A percentile compares a stretch with the other conserved stretches of the same genome.
Evolutionary conservation across 2,329 filamentous ascomycete genomes (phyloP).

Genomic region (Ophiostoma fasciatum): DNA sequence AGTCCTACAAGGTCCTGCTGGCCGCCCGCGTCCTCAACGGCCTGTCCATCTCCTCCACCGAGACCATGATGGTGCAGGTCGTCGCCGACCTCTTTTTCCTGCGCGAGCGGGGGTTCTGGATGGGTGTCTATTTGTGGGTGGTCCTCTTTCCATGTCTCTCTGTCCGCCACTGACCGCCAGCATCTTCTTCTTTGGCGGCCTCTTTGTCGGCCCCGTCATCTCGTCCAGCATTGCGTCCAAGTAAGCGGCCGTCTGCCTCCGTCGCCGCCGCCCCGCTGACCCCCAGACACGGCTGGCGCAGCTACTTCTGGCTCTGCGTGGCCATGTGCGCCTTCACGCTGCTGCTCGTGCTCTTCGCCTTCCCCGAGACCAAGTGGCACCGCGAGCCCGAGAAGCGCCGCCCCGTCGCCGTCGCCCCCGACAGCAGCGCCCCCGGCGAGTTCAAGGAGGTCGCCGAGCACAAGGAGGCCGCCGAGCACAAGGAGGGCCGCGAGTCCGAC

Average conservation of each 20-base stretch:
- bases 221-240: slow-evolving; percentile 6
- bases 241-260: slow-evolving; percentile 10
- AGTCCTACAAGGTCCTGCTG: slow-evolving; percentile 43
- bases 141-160: neutral
- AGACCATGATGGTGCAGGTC: slow-evolving; percentile 43
- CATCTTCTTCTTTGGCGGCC: slow-evolving; percentile 11
- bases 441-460: neutral
- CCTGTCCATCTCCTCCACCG: slow-evolving; percentile 41
- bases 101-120: slow-evolving; percentile 40
- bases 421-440: neutral
- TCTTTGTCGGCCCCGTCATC: slow-evolving; percentile 11
- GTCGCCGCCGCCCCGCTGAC: no score
- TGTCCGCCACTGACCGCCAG: no score
- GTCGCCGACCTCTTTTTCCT: slow-evolving; percentile 51
- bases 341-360: slow-evolving; percentile 38
- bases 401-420: slow-evolving; percentile 12
- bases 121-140: slow-evolving; percentile 8
- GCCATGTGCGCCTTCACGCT: slow-evolving; percentile 32
- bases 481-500: neutral
- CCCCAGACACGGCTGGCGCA: slow-evolving; percentile 37
- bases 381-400: slow-evolving; percentile 25
- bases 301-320: slow-evolving; percentile 49
- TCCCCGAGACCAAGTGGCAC: slow-evolving; percentile 46
- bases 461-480: neutral
- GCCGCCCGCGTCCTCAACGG: slow-evolving; percentile 44